Conservation (phyloP, 306 rosid species). For the Quercus engelmannii region DNA sequence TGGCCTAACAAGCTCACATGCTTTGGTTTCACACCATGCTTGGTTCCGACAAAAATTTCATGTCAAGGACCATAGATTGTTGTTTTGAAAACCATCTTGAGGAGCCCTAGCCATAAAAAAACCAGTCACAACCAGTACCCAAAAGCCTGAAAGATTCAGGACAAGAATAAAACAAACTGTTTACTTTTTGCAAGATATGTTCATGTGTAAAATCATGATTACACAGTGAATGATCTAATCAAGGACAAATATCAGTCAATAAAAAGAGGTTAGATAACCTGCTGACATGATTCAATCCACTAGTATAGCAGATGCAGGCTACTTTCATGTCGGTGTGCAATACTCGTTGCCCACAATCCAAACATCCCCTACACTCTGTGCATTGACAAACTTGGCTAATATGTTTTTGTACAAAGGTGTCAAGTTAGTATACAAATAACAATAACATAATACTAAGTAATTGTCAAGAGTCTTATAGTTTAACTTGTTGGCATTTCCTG, state of each 20-base stretch:
- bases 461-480: too few relatives aligned
- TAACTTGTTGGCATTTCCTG: accelerated
- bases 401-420: too few relatives aligned
- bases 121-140: background rate
- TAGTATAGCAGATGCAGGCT: background rate
- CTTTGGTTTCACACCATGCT: background rate
- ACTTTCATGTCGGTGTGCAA: background rate
- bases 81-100: too few relatives aligned
- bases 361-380: too few relatives aligned
- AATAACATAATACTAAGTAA: too few relatives aligned
- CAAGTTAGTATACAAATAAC: too few relatives aligned
- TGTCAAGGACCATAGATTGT: background rate
- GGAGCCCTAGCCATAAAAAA: too few relatives aligned
- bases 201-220: background rate
- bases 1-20: too few relatives aligned
- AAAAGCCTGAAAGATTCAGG: background rate
- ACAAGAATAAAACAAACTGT: background rate
- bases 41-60: background rate
- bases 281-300: background rate
- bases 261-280: background rate
- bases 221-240: background rate
- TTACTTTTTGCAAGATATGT: background rate
- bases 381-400: too few relatives aligned
- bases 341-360: too few relatives aligned
- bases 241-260: background rate